Evolutionary conservation across 192 early-diverging fungal species (phyloP), one percentile per base, ranked within the genome.

Genomic region (Coemansia sp.): DNA sequence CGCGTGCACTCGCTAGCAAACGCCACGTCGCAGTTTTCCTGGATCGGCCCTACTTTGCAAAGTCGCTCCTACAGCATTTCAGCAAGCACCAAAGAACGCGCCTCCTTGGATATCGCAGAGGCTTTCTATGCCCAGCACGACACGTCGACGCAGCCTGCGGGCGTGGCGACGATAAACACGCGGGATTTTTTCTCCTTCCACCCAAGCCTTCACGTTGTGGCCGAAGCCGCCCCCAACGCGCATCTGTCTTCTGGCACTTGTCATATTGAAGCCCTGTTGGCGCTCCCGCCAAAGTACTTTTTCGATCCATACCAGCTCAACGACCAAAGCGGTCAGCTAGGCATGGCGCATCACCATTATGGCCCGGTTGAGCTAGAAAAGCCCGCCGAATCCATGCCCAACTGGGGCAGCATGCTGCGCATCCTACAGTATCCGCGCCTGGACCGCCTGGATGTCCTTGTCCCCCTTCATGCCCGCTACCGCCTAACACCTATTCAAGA

Each of bases 381-480:
- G 28, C 72, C 72, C 1, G 72, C 72, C 5, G 72, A 75, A 23
- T 50, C 43, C 0, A 55, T 75, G 43, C 9, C 27, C 28, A 60
- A 47, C 39, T 75, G 72, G 72, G 72, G 72, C 37, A 75, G 72
- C 44, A 15, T 68, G 10, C 48, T 64, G 30, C 50, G 46, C 18
- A 24, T 75, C 25, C 40, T 48, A 4, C 64, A 53, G 50, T 25
- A 22, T 22, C 48, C 61, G 18, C 61, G 47, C 10, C 25, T 33
- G 29, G 1, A 29, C 14, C 46, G 36, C 19, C 24, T 64, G 29
- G 49, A 55, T 13, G 22, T 27, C 3, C 23, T 41, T 7, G 40
- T 75, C 5, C 72, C 72, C 13, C 54, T 75, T 15, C 72, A 75
- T 42, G 60, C 65, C 23, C 65, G 72, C 17, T 75, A 75, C 33